phyloP scores from a whole-genome alignment of 768 basidiomycete genomes.

The Tricholoma sp. region DNA sequence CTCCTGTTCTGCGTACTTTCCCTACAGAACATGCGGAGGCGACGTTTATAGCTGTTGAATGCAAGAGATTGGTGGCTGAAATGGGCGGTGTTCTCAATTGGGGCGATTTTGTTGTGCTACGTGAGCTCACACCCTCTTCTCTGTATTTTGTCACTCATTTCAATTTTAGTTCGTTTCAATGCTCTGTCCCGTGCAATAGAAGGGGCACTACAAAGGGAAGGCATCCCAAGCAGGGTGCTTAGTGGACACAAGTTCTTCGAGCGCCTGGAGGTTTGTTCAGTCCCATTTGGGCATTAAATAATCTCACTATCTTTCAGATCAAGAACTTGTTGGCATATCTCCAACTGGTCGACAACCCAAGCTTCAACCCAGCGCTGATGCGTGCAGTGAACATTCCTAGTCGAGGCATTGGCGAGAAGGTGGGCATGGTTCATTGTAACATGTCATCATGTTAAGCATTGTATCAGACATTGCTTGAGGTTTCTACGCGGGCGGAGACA shows the following conservation, averaged over 20 bases:
- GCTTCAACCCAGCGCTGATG: conserved; percentile 58
- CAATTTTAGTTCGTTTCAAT: conserved; percentile 65
- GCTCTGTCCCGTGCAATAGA: conserved; percentile 75
- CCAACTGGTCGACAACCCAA: conserved; percentile 72
- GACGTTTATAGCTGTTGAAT: conserved; percentile 64
- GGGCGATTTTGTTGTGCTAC: conserved; percentile 76
- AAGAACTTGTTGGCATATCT: conserved; percentile 80
- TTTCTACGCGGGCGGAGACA: conserved; percentile 47
- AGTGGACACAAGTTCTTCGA: conserved; percentile 88
- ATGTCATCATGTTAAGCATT: background rate
- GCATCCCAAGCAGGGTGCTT: conserved; percentile 73
- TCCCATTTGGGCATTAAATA: background rate
- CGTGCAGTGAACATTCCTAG: conserved; percentile 72
- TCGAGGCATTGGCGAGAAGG: conserved; percentile 77
- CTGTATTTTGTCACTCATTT: background rate
- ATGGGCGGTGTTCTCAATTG: conserved; percentile 68
- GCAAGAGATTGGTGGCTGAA: conserved; percentile 66
- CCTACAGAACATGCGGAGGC: conserved; percentile 60
- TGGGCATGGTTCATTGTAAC: conserved; percentile 17
- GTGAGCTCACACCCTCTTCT: conserved; percentile 35
- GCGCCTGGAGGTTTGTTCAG: conserved; percentile 54
- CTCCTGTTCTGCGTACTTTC: conserved; percentile 53
- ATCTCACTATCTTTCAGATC: conserved; percentile 37
- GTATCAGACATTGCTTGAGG: conserved; percentile 53
- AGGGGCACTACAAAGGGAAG: conserved; percentile 66